Evolutionary conservation across 306 rosid species (phyloP), one percentile per base, ranked within the genome.

Genomic region (Acacia acuminata): DNA sequence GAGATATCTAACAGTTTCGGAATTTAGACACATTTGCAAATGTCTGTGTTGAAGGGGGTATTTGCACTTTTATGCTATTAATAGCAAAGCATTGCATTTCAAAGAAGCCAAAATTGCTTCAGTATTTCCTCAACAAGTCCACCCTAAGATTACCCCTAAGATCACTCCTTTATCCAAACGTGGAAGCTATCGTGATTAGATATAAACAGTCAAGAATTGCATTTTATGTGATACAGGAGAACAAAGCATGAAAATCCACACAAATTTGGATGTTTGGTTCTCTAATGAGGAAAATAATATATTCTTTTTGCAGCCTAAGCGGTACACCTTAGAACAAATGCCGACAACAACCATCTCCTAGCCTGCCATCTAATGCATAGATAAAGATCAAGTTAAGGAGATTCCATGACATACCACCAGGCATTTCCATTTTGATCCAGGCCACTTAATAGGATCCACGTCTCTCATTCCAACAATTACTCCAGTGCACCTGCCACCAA

Each of bases 381-480:
- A 65, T 0, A 65, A 78, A 74, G 27, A 44, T 13, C 50, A 58
- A 75, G 24, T 19, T 8, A 44, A 24, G 12, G 12, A 76, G 64
- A 34, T 27, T 24, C 40, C 55, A 58, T 3, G 10, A 80, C 83
- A 30, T 91, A 96, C 98, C 89, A 88, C 69, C 10, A 96, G 80
- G 80, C 98, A 92, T 89, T 86, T 92, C 99, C 99, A 96, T 85
- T 91, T 94, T 32, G 99, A 96, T 66, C 97, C 93, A 0, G 98
- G 90, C 98, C 99, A 96, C 79, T 97, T 87, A 40, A 87, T 80
- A 71, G 99, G 92, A 88, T 96, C 99, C 66, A 69, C 81, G 60
- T 94, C 98, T 53, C 88, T 73, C 32, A 89, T 81, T 81, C 99
- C 97, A 80, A 92, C 83, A 76, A 96, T 83, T 53, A 91, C 76